A percentile compares a stretch with the other conserved stretches of the same genome.
Evolutionary conservation across 371 early-diverging fungal genomes (phyloP).

Genomic region (Cladochytrium tenue): DNA sequence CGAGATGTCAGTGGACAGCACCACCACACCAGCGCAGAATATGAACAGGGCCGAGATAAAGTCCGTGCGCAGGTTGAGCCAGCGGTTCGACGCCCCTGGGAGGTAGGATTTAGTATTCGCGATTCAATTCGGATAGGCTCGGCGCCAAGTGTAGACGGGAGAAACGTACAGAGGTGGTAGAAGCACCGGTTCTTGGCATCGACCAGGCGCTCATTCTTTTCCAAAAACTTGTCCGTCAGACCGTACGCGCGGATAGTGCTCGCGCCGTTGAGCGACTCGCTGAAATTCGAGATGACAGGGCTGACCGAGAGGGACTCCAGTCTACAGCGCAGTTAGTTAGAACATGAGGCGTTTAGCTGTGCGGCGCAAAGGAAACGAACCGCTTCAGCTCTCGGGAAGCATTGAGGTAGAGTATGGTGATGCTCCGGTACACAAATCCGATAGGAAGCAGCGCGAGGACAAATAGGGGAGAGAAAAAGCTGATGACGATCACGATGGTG

Average conservation of each 20-base stretch:
- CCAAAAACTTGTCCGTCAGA: constrained; percentile 23
- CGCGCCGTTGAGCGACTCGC: constrained; percentile 69
- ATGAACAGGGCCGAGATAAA: constrained; percentile 67
- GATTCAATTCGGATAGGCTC: neutral
- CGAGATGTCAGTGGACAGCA: constrained; percentile 54
- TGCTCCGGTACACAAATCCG: constrained; percentile 22
- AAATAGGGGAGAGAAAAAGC: constrained; percentile 37
- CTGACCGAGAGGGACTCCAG: constrained; percentile 74
- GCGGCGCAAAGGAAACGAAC: constrained; percentile 22
- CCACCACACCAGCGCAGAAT: constrained; percentile 67
- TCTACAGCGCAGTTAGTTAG: constrained; percentile 39
- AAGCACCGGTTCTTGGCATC: constrained; percentile 72
- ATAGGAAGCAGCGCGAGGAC: constrained; percentile 24
- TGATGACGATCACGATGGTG: neutral
- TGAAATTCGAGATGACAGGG: constrained; percentile 77
- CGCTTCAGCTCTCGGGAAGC: constrained; percentile 80
- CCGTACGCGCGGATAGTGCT: constrained; percentile 77
- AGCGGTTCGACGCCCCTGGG: constrained; percentile 77
- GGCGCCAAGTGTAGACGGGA: neutral
- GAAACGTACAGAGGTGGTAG: constrained; percentile 21
- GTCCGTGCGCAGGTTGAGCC: constrained; percentile 84
- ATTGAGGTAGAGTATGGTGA: constrained; percentile 40
- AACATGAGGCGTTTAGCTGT: neutral
- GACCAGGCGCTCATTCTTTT: constrained; percentile 22
- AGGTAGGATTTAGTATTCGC: neutral